Conservation (phyloP, 2,329 filamentous ascomycete genomes). For the Talaromyces atroroseus region DNA sequence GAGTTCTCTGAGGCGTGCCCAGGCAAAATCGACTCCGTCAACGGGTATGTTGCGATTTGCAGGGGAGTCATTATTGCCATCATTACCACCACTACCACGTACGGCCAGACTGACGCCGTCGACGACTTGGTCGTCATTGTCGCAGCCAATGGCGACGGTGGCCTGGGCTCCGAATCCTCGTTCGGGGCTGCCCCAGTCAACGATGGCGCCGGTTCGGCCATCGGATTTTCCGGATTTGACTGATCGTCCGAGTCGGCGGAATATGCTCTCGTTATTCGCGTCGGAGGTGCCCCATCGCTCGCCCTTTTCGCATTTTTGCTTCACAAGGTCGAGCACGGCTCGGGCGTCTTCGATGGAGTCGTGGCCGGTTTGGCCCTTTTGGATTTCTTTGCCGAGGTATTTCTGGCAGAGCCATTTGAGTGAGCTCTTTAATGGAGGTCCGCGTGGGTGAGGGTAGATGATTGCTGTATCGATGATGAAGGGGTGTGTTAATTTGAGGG, state of each 20-base stretch:
- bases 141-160: slow-evolving; percentile 51
- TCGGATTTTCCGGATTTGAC: slow-evolving; percentile 36
- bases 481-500: slow-evolving; percentile 79
- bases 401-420: slow-evolving; percentile 86
- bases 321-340: slow-evolving; percentile 86
- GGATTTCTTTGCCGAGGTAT: slow-evolving; percentile 80
- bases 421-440: slow-evolving; percentile 81
- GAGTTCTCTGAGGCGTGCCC: slow-evolving; percentile 58
- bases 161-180: slow-evolving; percentile 55
- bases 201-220: slow-evolving; percentile 51
- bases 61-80: slow-evolving; percentile 13
- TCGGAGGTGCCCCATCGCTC: slow-evolving; percentile 78
- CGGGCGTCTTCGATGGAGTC: slow-evolving; percentile 89
- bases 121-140: slow-evolving; percentile 54
- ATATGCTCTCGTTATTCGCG: slow-evolving; percentile 77
- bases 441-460: slow-evolving; percentile 83
- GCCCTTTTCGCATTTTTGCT: slow-evolving; percentile 92
- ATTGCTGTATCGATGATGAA: slow-evolving; percentile 90
- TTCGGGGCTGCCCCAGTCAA: slow-evolving; percentile 84
- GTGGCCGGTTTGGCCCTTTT: slow-evolving; percentile 74
- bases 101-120: slow-evolving; percentile 50
- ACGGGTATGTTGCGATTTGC: slow-evolving; percentile 39
- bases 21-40: slow-evolving; percentile 57
- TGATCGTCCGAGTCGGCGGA: slow-evolving; percentile 67
- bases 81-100: slow-evolving; percentile 44